Conservation (phyloP, 2,329 filamentous ascomycete genomes). For the Aspergillus spinulosporus region DNA sequence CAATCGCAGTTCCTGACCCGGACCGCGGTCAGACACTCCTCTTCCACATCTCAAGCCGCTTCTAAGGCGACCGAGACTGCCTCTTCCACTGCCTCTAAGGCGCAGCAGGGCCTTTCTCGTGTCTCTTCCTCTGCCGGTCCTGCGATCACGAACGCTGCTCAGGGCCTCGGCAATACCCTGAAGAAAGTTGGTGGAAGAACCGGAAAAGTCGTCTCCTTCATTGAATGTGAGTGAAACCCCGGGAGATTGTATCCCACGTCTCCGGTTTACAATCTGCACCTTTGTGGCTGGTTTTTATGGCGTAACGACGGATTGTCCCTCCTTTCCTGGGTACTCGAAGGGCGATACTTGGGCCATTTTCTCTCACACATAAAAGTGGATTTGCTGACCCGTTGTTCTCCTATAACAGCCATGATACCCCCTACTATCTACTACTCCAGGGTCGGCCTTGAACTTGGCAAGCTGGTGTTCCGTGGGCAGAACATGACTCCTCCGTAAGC, state of each 20-base stretch:
- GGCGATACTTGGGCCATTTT: slow-evolving; percentile 3
- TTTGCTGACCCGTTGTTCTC: slow-evolving; percentile 26
- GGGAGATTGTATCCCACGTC: slow-evolving; percentile 1
- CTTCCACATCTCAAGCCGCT: slow-evolving; percentile 48
- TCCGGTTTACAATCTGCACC: background rate
- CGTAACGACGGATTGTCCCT: background rate
- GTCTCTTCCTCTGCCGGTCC: slow-evolving; percentile 79
- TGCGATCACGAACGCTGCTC: slow-evolving; percentile 71
- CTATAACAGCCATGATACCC: slow-evolving; percentile 71
- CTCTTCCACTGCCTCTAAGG: slow-evolving; percentile 57
- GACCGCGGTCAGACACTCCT: slow-evolving; percentile 49
- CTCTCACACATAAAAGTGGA: slow-evolving; percentile 1
- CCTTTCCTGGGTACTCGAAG: slow-evolving; percentile 1
- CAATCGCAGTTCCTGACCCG: slow-evolving; percentile 51
- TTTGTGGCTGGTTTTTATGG: background rate
- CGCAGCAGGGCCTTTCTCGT: slow-evolving; percentile 77
- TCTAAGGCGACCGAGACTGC: slow-evolving; percentile 48
- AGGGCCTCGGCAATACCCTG: slow-evolving; percentile 65
- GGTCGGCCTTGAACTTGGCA: slow-evolving; percentile 82
- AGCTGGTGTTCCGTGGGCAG: slow-evolving; percentile 82
- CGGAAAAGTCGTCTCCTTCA: slow-evolving; percentile 72
- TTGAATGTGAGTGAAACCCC: slow-evolving; percentile 71
- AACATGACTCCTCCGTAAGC: slow-evolving; percentile 96
- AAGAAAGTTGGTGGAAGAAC: slow-evolving; percentile 80
- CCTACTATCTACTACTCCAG: slow-evolving; percentile 87